These are phyloP conservation scores for Diversispora eburnea DNA, from an alignment of 192 early-diverging fungal genomes.

Conservation along the genomic window DNA sequence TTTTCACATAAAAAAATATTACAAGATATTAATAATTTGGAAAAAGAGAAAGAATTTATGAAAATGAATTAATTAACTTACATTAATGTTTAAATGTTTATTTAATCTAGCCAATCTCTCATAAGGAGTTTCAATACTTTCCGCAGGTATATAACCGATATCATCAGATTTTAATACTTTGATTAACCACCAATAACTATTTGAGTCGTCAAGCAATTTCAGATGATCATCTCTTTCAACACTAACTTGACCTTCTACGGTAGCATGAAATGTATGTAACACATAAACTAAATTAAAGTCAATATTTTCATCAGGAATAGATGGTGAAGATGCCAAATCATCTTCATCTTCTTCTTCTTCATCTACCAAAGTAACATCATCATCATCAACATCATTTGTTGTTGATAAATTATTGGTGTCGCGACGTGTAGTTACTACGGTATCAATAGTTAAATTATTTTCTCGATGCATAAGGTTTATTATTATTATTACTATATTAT, in stretches of 20 bases:
- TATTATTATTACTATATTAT: background rate
- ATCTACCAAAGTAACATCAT: slow-evolving; percentile 1
- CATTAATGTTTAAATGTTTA: slow-evolving; percentile 66
- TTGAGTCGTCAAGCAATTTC: slow-evolving; percentile 76
- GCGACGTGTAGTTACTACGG: slow-evolving; percentile 2
- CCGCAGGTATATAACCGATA: slow-evolving; percentile 89
- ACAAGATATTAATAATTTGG: background rate
- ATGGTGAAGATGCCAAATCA: slow-evolving; percentile 38
- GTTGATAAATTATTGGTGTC: background rate
- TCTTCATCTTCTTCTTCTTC: slow-evolving; percentile 41
- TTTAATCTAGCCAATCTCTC: slow-evolving; percentile 77
- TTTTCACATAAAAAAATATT: background rate
- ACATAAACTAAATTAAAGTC: slow-evolving; percentile 80
- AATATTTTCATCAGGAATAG: slow-evolving; percentile 61
- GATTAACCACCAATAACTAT: slow-evolving; percentile 81
- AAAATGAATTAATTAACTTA: slow-evolving; percentile 25
- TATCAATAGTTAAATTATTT: slow-evolving; percentile 27
- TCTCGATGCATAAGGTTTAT: slow-evolving; percentile 29
- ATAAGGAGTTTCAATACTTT: slow-evolving; percentile 83
- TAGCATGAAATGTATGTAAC: slow-evolving; percentile 83
- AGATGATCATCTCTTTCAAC: slow-evolving; percentile 74
- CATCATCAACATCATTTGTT: background rate
- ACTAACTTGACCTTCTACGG: slow-evolving; percentile 79
- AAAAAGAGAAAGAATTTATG: background rate
- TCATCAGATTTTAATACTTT: slow-evolving; percentile 63